Evolutionary conservation across 192 early-diverging fungal genomes (phyloP).

Genomic region (Linnemannia hyalina): DNA sequence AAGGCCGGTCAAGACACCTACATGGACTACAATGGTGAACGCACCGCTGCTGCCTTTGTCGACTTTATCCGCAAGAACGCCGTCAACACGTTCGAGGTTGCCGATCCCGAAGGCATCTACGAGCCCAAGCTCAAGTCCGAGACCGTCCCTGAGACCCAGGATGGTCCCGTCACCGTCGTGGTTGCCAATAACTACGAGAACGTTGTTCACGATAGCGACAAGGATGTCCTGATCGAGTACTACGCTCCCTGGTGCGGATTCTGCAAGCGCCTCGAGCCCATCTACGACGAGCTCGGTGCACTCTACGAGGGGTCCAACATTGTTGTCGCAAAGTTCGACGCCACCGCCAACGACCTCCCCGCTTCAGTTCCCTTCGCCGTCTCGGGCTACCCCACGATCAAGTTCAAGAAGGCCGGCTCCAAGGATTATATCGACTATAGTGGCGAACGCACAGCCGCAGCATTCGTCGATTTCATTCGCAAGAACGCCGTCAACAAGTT

Average conservation of each 20-base stretch:
- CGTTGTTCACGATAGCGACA: constrained; percentile 78
- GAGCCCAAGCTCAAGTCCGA: constrained; percentile 70
- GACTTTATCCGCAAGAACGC: constrained; percentile 84
- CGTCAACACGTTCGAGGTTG: constrained; percentile 55
- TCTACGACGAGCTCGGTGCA: constrained; percentile 86
- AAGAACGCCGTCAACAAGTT: constrained; percentile 72
- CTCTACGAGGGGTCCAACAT: constrained; percentile 51
- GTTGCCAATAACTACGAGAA: constrained; percentile 86
- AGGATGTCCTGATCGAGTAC: constrained; percentile 92
- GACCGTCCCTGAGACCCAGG: constrained; percentile 82
- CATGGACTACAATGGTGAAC: constrained; percentile 86
- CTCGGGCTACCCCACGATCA: constrained; percentile 94
- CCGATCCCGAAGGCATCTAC: constrained; percentile 49
- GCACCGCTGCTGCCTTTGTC: constrained; percentile 78
- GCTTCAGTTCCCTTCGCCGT: constrained; percentile 69
- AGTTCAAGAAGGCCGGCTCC: constrained; percentile 69
- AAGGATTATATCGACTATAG: constrained; percentile 79
- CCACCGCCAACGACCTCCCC: constrained; percentile 93
- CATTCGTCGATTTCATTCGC: constrained; percentile 81
- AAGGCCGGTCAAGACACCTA: constrained; percentile 75
- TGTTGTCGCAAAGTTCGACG: constrained; percentile 90
- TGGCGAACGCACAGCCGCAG: constrained; percentile 83
- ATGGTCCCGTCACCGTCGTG: constrained; percentile 86
- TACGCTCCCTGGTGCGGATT: constrained; percentile 90
- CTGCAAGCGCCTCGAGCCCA: constrained; percentile 74